phyloP scores from a whole-genome alignment of 2,329 filamentous ascomycete species.

The Talaromyces islandicus region DNA sequence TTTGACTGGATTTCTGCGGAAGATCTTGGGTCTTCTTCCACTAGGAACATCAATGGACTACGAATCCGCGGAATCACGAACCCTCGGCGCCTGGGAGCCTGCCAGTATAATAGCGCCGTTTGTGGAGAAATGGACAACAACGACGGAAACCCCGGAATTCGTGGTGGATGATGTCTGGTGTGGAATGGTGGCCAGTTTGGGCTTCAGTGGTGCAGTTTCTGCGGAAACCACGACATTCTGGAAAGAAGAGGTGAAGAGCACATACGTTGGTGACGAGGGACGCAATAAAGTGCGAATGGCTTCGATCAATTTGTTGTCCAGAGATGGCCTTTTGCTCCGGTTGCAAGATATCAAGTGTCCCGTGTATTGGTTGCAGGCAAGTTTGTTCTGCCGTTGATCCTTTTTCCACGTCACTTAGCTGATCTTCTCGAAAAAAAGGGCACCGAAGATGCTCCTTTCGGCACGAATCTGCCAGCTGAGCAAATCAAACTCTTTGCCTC shows the following conservation, averaged over 20 bases:
- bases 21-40: slow-evolving; percentile 45
- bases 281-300: slow-evolving; percentile 38
- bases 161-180: slow-evolving; percentile 31
- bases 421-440: background rate
- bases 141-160: slow-evolving; percentile 32
- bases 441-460: slow-evolving; percentile 7
- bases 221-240: slow-evolving; percentile 33
- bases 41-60: slow-evolving; percentile 44
- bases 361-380: slow-evolving; percentile 42
- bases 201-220: slow-evolving; percentile 36
- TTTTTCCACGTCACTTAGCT: slow-evolving; percentile 17
- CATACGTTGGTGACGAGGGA: slow-evolving; percentile 43
- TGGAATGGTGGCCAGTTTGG: slow-evolving; percentile 38
- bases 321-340: slow-evolving; percentile 40
- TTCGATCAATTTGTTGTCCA: slow-evolving; percentile 39
- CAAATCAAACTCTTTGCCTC: slow-evolving; percentile 43
- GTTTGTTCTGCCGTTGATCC: slow-evolving; percentile 27
- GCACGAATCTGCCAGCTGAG: slow-evolving; percentile 18
- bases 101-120: slow-evolving; percentile 21
- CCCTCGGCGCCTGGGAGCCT: slow-evolving; percentile 42
- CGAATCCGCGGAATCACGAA: slow-evolving; percentile 35
- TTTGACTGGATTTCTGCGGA: background rate
- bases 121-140: slow-evolving; percentile 33
- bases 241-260: slow-evolving; percentile 33
- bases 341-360: slow-evolving; percentile 42